Evolutionary conservation across 352 stramenopile species (phyloP).

Genomic region (Globisporangium acanthophoron): DNA sequence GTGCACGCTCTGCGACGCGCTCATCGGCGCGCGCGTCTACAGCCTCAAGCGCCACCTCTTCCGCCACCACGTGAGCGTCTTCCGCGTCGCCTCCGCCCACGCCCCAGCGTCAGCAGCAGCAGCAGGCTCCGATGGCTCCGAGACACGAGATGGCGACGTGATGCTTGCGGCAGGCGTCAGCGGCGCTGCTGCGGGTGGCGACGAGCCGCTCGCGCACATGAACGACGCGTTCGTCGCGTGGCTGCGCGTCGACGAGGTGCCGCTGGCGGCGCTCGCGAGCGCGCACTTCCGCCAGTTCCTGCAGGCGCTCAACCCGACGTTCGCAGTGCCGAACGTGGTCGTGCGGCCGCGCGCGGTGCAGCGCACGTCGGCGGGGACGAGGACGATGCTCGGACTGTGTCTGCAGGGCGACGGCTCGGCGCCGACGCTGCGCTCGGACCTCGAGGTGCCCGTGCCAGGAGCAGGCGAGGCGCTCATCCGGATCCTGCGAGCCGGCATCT

Average conservation of each 20-base stretch:
- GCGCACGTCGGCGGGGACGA: neutral
- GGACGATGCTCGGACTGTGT: slow-evolving; percentile 47
- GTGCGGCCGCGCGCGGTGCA: slow-evolving; percentile 13
- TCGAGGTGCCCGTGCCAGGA: slow-evolving; percentile 29
- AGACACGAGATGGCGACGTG: neutral
- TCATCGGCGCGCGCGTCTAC: slow-evolving; percentile 38
- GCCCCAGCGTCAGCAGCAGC: neutral
- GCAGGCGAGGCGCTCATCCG: slow-evolving; percentile 47
- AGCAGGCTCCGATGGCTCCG: neutral
- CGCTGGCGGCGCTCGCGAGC: slow-evolving; percentile 34
- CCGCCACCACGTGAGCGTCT: slow-evolving; percentile 39
- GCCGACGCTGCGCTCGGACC: slow-evolving; percentile 25
- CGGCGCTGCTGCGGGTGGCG: neutral
- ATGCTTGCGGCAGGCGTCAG: neutral
- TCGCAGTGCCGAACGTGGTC: slow-evolving; percentile 31
- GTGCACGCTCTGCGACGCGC: slow-evolving; percentile 42
- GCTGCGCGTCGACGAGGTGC: slow-evolving; percentile 39
- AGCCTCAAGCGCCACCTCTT: slow-evolving; percentile 46
- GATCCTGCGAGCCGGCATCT: slow-evolving; percentile 62
- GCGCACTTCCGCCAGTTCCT: slow-evolving; percentile 33
- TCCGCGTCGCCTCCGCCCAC: slow-evolving; percentile 11
- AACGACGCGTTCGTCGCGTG: slow-evolving; percentile 38
- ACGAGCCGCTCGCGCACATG: slow-evolving; percentile 3
- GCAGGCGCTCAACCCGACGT: slow-evolving; percentile 29
- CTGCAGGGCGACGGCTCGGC: slow-evolving; percentile 27